Base-by-base conservation (phyloP, 164 flowering plant species). In the Umbilicus rupestris region DNA sequence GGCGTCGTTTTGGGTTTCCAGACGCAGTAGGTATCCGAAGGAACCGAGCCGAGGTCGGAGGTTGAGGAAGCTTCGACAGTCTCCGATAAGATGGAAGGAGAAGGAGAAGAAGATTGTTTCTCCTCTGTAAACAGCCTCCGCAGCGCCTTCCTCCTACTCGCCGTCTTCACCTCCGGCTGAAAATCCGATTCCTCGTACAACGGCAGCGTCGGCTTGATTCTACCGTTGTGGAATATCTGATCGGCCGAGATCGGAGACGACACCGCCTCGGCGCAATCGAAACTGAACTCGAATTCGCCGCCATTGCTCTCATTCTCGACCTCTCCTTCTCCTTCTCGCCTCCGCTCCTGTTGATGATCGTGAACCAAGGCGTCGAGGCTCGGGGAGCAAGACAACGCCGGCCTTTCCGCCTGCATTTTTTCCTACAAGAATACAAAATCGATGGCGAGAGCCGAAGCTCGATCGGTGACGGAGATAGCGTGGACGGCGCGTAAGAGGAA, bases 171-270 rank as follows among this genome's bases (percentile, higher is more conserved):
- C 24, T 47, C 55, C 24, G 20, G 24, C 24, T 47, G 24, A 15
- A 44, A 7, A n/a, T 5, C 24, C 26, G 22, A 7, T n/a, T 9
- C 24, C 9, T 11, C 14, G 10, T 20, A 52, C 28, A 20, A 20
- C 10, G 55, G 22, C 22, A 20, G 7, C 44, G 44, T 41, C 11
- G 55, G 55, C 26, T 49, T 49, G 55, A 49, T 49, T 49, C 3
- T 49, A 8, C 55, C 55, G 55, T 49, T 49, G 55, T 49, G 55
- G 55, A 49, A 49, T 41, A 49, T 49, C 55, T 22, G 55, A 49
- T 49, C 55, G 26, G 55, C 55, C 55, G 55, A 20, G 26, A 49
- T 8, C 11, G 55, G 55, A 20, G 55, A 49, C 26, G 55, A 49
- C 0, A 20, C 9, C 2, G 55, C 24, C 55, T 49, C 55, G 10